phyloP scores from a whole-genome alignment of 2,329 filamentous ascomycete species.

The Penicillium sp. region DNA sequence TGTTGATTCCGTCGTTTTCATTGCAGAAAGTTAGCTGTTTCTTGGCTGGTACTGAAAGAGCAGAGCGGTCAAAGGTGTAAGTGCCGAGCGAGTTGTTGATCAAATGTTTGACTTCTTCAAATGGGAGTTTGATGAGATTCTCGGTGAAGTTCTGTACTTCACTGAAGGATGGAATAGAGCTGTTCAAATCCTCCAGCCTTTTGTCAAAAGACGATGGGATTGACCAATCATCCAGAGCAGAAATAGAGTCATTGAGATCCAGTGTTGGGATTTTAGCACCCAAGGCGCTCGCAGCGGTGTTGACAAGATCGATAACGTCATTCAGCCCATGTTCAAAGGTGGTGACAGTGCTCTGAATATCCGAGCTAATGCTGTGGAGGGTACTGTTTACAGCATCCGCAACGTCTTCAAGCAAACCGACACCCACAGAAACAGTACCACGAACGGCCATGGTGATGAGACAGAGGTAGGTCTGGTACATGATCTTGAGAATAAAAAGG shows the following conservation, averaged over 20 bases:
- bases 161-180: slow-evolving; percentile 74
- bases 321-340: slow-evolving; percentile 55
- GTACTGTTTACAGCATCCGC: slow-evolving; percentile 57
- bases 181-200: slow-evolving; percentile 67
- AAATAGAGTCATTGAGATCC: slow-evolving; percentile 61
- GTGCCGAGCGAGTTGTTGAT: slow-evolving; percentile 66
- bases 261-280: slow-evolving; percentile 51
- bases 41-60: slow-evolving; percentile 81
- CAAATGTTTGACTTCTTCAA: slow-evolving; percentile 69
- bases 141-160: slow-evolving; percentile 79
- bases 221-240: slow-evolving; percentile 64
- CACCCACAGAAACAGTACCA: slow-evolving; percentile 68
- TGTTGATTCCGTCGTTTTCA: slow-evolving; percentile 71
- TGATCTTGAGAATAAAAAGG: slow-evolving; percentile 85
- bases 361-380: slow-evolving; percentile 43
- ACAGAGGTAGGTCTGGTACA: slow-evolving; percentile 86
- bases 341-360: slow-evolving; percentile 40
- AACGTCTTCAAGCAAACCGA: slow-evolving; percentile 58
- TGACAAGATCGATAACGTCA: slow-evolving; percentile 52
- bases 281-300: slow-evolving; percentile 51
- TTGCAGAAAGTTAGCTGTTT: slow-evolving; percentile 82
- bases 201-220: slow-evolving; percentile 65
- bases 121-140: slow-evolving; percentile 69
- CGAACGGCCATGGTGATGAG: slow-evolving; percentile 78
- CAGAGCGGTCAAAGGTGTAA: slow-evolving; percentile 71